phyloP scores from a whole-genome alignment of 1,139 yeast genomes.

The Yamadazyma diddensiae region DNA sequence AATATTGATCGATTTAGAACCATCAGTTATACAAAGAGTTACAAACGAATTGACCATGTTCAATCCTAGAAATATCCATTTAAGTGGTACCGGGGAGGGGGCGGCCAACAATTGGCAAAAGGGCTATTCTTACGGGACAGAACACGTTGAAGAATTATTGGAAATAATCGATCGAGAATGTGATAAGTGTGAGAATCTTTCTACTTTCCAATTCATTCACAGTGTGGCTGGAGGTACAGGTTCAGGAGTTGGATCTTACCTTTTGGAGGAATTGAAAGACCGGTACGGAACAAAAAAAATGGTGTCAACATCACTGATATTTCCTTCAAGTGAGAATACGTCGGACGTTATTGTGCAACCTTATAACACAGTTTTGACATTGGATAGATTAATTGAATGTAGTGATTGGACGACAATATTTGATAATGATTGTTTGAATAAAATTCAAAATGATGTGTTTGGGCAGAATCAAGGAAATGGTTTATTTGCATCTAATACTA shows the following conservation, averaged over 20 bases:
- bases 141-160: slow-evolving; percentile 65
- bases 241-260: slow-evolving; percentile 84
- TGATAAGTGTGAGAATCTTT: slow-evolving; percentile 86
- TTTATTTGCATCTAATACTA: slow-evolving; percentile 23
- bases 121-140: slow-evolving; percentile 77
- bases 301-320: slow-evolving; percentile 81
- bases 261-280: slow-evolving; percentile 77
- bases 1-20: slow-evolving; percentile 81
- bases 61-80: slow-evolving; percentile 79
- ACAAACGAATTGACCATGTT: slow-evolving; percentile 61
- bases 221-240: slow-evolving; percentile 99
- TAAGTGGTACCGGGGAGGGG: slow-evolving; percentile 78
- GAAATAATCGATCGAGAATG: slow-evolving; percentile 88
- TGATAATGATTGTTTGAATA: slow-evolving; percentile 81
- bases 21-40: slow-evolving; percentile 77
- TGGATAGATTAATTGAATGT: slow-evolving; percentile 75
- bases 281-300: slow-evolving; percentile 76
- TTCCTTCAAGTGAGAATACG: slow-evolving; percentile 71
- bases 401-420: slow-evolving; percentile 87
- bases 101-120: slow-evolving; percentile 97
- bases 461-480: slow-evolving; percentile 25
- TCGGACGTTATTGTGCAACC: slow-evolving; percentile 98
- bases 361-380: slow-evolving; percentile 80
- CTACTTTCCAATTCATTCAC: slow-evolving; percentile 87
- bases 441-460: slow-evolving; percentile 57